Percentiles rank a stretch among this genome's conserved stretches.
These are phyloP conservation scores for Emydomyces testavorans DNA, from an alignment of 2,329 filamentous ascomycete genomes.

Conservation along the genomic window DNA sequence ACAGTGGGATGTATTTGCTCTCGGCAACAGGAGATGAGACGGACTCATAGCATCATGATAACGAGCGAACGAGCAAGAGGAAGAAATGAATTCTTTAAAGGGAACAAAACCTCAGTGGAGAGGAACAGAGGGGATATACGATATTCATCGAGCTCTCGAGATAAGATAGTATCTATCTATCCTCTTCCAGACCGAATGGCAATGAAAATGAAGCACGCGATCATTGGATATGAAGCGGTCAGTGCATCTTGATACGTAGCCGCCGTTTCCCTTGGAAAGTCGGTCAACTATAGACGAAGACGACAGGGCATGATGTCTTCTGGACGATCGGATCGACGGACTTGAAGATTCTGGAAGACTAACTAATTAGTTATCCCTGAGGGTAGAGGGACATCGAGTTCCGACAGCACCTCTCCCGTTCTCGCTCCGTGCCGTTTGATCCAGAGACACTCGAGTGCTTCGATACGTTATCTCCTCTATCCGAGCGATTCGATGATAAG, in stretches of 20 bases:
- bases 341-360: neutral
- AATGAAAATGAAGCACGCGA: no score
- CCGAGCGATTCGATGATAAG: neutral
- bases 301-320: neutral
- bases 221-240: neutral
- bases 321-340: neutral
- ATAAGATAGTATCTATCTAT: no score
- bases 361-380: neutral
- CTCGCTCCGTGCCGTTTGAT: no score
- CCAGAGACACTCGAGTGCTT: no score
- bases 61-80: no score
- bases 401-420: neutral
- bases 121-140: neutral
- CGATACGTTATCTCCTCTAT: neutral
- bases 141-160: neutral
- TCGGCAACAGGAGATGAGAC: no score
- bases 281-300: neutral
- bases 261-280: neutral
- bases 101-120: neutral
- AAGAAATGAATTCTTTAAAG: no score
- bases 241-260: neutral
- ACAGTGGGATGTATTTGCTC: neutral
- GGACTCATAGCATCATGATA: conserved; percentile 5
- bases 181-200: no score
- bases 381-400: neutral